Conservation (phyloP, 139 green algal species). For the Picochlorum sp. region DNA sequence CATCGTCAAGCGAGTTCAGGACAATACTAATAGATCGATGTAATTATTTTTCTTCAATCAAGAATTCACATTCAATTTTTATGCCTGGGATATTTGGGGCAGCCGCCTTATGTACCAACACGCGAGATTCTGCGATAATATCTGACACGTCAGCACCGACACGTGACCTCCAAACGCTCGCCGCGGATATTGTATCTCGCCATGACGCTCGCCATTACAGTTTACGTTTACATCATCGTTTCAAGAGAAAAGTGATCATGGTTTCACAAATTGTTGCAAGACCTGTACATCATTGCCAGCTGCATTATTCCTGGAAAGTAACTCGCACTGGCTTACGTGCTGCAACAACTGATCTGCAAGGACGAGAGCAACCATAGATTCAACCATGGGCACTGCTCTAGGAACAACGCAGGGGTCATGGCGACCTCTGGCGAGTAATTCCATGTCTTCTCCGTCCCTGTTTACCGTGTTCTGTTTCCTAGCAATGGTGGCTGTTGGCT, state of each 20-base stretch:
- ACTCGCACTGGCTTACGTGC: constrained; percentile 86
- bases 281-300: constrained; percentile 30
- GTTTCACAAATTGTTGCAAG: constrained; percentile 21
- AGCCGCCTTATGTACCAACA: too few relatives aligned
- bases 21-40: too few relatives aligned
- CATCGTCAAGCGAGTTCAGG: not conserved
- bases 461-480: constrained; percentile 78
- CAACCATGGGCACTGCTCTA: constrained; percentile 96
- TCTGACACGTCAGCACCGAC: not conserved
- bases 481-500: constrained; percentile 95
- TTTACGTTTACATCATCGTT: too few relatives aligned
- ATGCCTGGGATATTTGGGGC: too few relatives aligned
- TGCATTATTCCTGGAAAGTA: constrained; percentile 60
- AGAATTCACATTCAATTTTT: too few relatives aligned
- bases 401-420: constrained; percentile 98
- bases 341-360: constrained; percentile 93
- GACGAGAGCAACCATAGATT: constrained; percentile 93
- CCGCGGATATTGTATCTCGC: too few relatives aligned
- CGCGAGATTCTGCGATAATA: too few relatives aligned
- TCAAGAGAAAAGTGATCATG: too few relatives aligned
- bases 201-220: too few relatives aligned
- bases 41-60: too few relatives aligned
- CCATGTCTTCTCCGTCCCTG: constrained; percentile 61
- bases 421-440: constrained; percentile 80
- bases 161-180: not conserved